Evolutionary conservation across 306 rosid genomes (phyloP), one percentile per base, ranked within the genome.

Genomic region (Sindora glabra): DNA sequence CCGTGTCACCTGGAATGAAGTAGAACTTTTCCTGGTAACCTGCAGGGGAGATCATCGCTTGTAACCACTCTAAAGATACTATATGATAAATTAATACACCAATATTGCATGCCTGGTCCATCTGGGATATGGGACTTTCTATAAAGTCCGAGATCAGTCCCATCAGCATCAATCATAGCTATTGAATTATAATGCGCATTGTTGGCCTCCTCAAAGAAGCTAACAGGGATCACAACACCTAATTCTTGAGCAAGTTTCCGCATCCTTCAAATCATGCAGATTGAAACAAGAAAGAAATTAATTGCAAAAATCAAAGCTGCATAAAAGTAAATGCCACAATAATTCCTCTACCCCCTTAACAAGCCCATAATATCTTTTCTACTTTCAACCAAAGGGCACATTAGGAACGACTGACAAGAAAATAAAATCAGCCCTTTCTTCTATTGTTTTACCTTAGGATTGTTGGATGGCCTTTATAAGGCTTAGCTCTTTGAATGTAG

Each of bases 1-100:
- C 96, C 60, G 98, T 92, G 75, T 92, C 98, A 42, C 98, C 96
- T 0, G 85, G 95, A 74, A 86, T 92, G 70, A 92, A 92, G 80
- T 92, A 92, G 85, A 88, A 92, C 76, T 92, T 92, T 77, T 92
- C 98, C 67, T 92, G 94, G 42, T 92, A 92, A 62, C 98, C 98
- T 92, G 88, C 48, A 34, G 22, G 56, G 46, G 48, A 74, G 48
- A 56, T 47, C 17, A 38, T 46, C 48, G 18, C 10, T 25, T 27
- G 54, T 4, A 13, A 42, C 37, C 37, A 30, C 1, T 29, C 42
- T 16, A 46, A 21, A 26, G 42, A 45, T 42, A 30, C 36, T 27
- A 62, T 48, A 27, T 15, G 10, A 32, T 19, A 2, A 21, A 49
- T 46, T 39, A 45, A 21, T 59, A 29, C 41, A 40, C 22, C 34